phyloP scores from a whole-genome alignment of 1,284 basidiomycete genomes.

The Puccinia triticina region DNA sequence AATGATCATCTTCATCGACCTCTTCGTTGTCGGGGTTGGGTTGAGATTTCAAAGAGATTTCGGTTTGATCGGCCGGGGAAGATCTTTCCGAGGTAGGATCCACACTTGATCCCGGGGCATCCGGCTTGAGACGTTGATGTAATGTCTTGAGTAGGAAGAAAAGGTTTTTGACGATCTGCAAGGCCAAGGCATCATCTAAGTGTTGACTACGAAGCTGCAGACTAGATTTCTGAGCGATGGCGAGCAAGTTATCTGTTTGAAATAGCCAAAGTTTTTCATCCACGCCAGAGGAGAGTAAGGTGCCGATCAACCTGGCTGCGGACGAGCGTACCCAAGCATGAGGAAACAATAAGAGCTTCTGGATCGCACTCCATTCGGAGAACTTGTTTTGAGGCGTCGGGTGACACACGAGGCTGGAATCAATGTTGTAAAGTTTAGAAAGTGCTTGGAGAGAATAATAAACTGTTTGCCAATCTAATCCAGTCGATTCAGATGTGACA shows the following conservation, averaged over 20 bases:
- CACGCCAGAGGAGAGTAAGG: conserved; percentile 66
- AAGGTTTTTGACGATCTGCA: conserved; percentile 91
- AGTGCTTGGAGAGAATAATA: conserved; percentile 77
- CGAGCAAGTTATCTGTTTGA: conserved; percentile 64
- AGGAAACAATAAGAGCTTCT: conserved; percentile 77
- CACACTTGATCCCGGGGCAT: conserved; percentile 66
- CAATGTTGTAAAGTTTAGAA: conserved; percentile 62
- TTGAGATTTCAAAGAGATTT: neutral
- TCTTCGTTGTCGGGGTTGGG: conserved; percentile 12
- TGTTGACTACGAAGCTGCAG: conserved; percentile 79
- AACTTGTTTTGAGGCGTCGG: conserved; percentile 23
- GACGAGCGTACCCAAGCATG: conserved; percentile 92
- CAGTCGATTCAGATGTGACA: conserved; percentile 60
- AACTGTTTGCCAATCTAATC: conserved; percentile 76
- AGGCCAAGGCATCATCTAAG: conserved; percentile 73
- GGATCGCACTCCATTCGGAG: conserved; percentile 68
- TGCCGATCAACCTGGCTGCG: conserved; percentile 75
- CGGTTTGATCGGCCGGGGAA: neutral
- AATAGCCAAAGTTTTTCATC: conserved; percentile 57
- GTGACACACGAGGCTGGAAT: conserved; percentile 61
- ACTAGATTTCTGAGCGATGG: conserved; percentile 75
- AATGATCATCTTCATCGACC: conserved; percentile 8
- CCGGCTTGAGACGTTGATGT: neutral
- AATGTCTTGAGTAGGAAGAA: conserved; percentile 79
- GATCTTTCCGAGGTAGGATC: conserved; percentile 57